phyloP scores from a whole-genome alignment of 371 early-diverging fungal genomes.

The Mucor racemosus region DNA sequence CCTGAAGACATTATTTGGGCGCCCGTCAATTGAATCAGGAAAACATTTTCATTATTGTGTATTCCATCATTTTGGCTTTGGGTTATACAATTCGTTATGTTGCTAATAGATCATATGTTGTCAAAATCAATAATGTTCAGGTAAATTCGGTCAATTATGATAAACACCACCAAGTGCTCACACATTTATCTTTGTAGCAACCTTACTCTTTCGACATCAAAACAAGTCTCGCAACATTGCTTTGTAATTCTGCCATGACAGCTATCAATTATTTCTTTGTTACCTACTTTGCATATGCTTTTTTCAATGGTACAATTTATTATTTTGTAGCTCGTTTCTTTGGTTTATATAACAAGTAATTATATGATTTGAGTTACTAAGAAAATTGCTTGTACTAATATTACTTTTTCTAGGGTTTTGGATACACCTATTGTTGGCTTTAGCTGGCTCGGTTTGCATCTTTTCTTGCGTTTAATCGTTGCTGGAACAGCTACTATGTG shows the following conservation, averaged over 20 bases:
- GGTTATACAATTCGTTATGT: conserved; percentile 39
- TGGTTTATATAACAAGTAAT: conserved; percentile 34
- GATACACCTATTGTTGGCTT: conserved; percentile 49
- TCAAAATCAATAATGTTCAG: conserved; percentile 46
- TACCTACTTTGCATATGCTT: conserved; percentile 29
- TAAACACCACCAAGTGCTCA: too few species aligned
- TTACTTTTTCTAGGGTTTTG: conserved; percentile 36
- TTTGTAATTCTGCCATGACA: conserved; percentile 20
- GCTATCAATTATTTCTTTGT: conserved; percentile 25
- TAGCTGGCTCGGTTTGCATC: conserved; percentile 45
- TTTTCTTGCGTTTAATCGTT: conserved; percentile 45
- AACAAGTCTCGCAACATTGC: conserved; percentile 28
- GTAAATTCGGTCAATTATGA: conserved; percentile 24
- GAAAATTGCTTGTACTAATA: neutral
- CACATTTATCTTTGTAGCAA: conserved; percentile 29
- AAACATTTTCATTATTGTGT: conserved; percentile 45
- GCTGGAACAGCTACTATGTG: conserved; percentile 40
- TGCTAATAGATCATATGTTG: conserved; percentile 28
- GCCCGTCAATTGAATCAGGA: conserved; percentile 49
- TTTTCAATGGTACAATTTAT: conserved; percentile 40
- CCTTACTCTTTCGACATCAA: conserved; percentile 31
- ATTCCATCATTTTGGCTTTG: conserved; percentile 39
- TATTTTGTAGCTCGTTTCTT: conserved; percentile 32
- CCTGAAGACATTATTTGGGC: conserved; percentile 33
- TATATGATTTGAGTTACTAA: neutral